phyloP scores from a whole-genome alignment of 163 green algal species.

The Chlamydomonas reinhardtii region DNA sequence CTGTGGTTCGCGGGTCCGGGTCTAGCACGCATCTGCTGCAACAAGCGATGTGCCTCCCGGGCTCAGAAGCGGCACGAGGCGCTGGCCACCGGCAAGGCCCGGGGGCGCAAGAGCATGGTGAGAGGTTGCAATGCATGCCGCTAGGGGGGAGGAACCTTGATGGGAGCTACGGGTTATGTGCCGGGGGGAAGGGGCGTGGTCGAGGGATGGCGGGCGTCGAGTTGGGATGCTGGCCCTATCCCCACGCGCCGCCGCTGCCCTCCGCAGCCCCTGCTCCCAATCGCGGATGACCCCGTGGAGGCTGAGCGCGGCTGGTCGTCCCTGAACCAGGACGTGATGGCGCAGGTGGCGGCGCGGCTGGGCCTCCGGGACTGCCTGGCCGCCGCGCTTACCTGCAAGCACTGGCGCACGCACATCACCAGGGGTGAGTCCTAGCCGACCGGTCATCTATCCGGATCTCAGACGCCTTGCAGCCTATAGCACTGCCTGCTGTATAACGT shows the following conservation, averaged over 20 bases:
- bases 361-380: not conserved
- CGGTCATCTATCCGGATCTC: too few relatives aligned
- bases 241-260: not conserved
- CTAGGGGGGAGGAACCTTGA: too few relatives aligned
- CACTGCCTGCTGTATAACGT: too few relatives aligned
- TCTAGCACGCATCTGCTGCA: slow-evolving; percentile 3
- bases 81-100: not conserved
- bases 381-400: slow-evolving; percentile 17
- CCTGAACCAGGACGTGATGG: slow-evolving; percentile 12
- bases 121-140: not conserved
- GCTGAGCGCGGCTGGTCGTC: not conserved
- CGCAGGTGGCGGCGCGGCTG: not conserved
- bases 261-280: not conserved
- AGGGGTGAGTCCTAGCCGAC: too few relatives aligned
- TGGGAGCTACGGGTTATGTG: too few relatives aligned
- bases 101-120: not conserved
- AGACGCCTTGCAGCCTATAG: too few relatives aligned
- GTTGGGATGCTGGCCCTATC: not conserved
- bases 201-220: too few relatives aligned
- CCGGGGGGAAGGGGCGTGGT: too few relatives aligned
- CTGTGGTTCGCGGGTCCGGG: not conserved
- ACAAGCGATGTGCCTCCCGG: slow-evolving; percentile 10
- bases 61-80: slow-evolving; percentile 10
- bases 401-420: slow-evolving; percentile 13
- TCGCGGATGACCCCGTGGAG: not conserved